phyloP scores from a whole-genome alignment of 352 stramenopile species.

The Globisporangium solare region DNA sequence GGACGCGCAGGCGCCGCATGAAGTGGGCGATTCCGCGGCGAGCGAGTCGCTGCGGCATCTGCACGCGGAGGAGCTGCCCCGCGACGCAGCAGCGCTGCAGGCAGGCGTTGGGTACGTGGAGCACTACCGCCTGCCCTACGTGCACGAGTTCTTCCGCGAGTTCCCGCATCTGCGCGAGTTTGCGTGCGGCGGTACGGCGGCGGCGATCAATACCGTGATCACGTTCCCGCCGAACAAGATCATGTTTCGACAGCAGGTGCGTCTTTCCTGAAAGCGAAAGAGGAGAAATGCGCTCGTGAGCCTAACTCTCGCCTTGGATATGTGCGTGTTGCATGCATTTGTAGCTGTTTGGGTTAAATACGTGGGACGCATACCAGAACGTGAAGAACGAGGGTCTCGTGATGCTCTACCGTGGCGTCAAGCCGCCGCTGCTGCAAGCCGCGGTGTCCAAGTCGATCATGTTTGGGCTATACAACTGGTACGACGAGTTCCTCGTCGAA shows the following conservation, averaged over 20 bases:
- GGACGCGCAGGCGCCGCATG: background rate
- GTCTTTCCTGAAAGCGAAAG: background rate
- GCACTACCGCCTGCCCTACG: slow-evolving; percentile 6
- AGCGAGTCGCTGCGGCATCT: background rate
- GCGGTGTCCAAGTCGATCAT: slow-evolving; percentile 88
- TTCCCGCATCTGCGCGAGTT: slow-evolving; percentile 80
- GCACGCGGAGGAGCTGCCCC: no score
- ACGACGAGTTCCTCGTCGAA: slow-evolving; percentile 50
- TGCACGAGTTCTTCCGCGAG: slow-evolving; percentile 32
- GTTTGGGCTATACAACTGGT: slow-evolving; percentile 89
- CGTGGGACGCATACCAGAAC: slow-evolving; percentile 64
- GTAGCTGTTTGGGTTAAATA: slow-evolving; percentile 74
- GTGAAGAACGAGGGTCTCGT: slow-evolving; percentile 50
- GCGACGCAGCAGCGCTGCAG: background rate
- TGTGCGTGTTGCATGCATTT: background rate
- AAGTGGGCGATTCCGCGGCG: background rate
- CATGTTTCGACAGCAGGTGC: slow-evolving; percentile 90
- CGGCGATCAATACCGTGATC: slow-evolving; percentile 84
- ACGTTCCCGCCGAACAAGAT: slow-evolving; percentile 89
- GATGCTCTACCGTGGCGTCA: slow-evolving; percentile 83
- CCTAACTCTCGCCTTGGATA: background rate
- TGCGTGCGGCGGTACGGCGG: slow-evolving; percentile 69
- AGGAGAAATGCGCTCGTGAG: no score
- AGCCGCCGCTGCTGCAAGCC: slow-evolving; percentile 77
- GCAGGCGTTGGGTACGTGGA: background rate